phyloP scores from a whole-genome alignment of 2,329 filamentous ascomycete species.

The Exophiala spinifera region DNA sequence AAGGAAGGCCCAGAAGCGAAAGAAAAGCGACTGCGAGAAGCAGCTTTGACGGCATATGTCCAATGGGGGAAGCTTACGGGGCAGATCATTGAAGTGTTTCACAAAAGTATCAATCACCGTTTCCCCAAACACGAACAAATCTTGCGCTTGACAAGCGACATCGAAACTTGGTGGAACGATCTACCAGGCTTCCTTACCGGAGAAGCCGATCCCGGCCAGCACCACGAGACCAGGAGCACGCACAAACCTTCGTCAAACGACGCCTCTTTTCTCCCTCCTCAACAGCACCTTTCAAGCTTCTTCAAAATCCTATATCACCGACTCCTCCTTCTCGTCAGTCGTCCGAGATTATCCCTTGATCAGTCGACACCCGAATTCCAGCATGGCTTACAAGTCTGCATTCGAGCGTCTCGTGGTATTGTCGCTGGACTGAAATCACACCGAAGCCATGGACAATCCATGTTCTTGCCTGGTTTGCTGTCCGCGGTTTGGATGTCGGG shows the following conservation, averaged over 20 bases:
- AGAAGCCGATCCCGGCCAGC: conserved; percentile 11
- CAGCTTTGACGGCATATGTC: conserved; percentile 39
- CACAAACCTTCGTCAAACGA: not conserved
- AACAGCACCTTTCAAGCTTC: conserved; percentile 33
- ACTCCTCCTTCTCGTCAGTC: conserved; percentile 40
- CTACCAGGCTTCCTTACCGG: conserved; percentile 32
- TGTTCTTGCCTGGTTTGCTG: conserved; percentile 41
- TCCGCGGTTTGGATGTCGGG: conserved; percentile 43
- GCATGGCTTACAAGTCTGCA: conserved; percentile 41
- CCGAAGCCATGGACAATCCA: conserved; percentile 33
- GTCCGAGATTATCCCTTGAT: conserved; percentile 39
- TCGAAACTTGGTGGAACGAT: conserved; percentile 44
- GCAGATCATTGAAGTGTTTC: conserved; percentile 41
- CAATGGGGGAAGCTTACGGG: conserved; percentile 40
- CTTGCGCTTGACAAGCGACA: conserved; percentile 39
- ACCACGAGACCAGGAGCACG: not conserved
- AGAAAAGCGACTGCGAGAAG: conserved; percentile 32
- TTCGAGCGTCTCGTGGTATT: conserved; percentile 39
- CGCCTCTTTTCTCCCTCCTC: conserved; percentile 7
- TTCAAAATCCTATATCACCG: conserved; percentile 44
- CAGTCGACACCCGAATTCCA: conserved; percentile 40
- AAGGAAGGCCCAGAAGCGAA: conserved; percentile 19
- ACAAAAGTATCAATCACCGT: conserved; percentile 42
- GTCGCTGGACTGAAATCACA: conserved; percentile 38
- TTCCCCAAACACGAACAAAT: conserved; percentile 39